Evolutionary conservation across 2,329 filamentous ascomycete genomes (phyloP), one percentile per base, ranked within the genome.

Genomic region (Penicillium sp.): DNA sequence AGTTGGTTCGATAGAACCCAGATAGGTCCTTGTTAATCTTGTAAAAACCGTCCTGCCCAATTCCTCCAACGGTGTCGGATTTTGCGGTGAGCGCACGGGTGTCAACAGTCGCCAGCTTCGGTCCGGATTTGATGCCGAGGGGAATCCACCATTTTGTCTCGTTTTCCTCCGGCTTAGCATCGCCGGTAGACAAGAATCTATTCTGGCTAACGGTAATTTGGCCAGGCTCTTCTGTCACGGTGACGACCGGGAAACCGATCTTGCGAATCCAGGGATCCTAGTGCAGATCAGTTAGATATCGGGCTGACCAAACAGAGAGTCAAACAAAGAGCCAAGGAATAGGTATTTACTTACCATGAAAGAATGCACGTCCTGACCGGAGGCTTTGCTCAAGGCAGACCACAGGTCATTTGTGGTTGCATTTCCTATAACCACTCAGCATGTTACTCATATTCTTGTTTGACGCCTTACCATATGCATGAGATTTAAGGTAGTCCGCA

Each of bases 111-210:
- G 84, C 77, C 31, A 86, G 78, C 22, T 87, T 82, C 36, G 82
- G 78, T 67, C 90, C 90, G 50, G 90, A 89, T 72, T 91, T 89
- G 28, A 99, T 80, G 14, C 88, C 89, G 31, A 99, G 82, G 16
- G 94, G 94, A 57, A 97, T 85, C 93, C 94, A 99, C 94, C 94
- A 99, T 19, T 85, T 87, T 3, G 92, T 97, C 67, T 88, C 81
- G 68, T 99, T 92, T 64, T 99, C 94, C 69, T 95, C 90, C 1
- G 91, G 81, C 77, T 91, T 91, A 53, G 91, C 90, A 70, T 97
- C 93, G 10, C 94, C 94, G 4, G 90, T 91, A 19, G 90, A 90
- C 22, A 99, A 81, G 83, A 97, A 99, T 55, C 94, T 88, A 49
- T 85, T 88, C 74, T 99, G 94, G 70, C 87, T 88, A 58, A 97